A percentile compares a stretch with the other conserved stretches of the same genome.
Conservation (phyloP, 2,329 filamentous ascomycete genomes). For the Xylaria sp. region DNA sequence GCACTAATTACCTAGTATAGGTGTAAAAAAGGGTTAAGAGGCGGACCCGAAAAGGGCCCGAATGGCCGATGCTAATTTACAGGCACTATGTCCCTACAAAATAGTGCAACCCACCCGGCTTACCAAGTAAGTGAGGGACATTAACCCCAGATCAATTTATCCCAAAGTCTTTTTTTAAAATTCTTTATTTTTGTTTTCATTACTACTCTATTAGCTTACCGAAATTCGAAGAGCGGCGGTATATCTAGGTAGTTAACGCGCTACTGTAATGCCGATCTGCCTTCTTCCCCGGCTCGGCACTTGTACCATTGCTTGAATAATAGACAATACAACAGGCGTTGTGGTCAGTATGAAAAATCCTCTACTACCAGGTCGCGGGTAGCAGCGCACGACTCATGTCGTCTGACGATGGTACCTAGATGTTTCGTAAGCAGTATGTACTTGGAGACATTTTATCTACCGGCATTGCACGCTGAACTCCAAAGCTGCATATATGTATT, state of each 20-base stretch:
- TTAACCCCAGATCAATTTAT: conserved; percentile 12
- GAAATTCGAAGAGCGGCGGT: neutral
- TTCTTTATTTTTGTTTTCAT: neutral
- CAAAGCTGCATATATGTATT: too few species aligned
- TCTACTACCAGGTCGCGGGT: neutral
- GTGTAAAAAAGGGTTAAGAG: neutral
- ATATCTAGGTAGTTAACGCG: neutral
- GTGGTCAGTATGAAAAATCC: neutral
- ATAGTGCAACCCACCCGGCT: neutral
- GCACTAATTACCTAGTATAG: neutral
- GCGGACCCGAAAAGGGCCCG: neutral
- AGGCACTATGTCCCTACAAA: neutral
- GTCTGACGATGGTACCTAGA: too few species aligned
- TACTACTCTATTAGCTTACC: conserved; percentile 12
- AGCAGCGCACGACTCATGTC: neutral
- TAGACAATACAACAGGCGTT: too few species aligned
- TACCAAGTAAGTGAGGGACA: neutral
- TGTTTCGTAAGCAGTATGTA: too few species aligned
- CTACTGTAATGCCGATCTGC: conserved; percentile 28
- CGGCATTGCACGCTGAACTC: too few species aligned
- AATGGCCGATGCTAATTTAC: neutral
- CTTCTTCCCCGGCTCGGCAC: conserved; percentile 32
- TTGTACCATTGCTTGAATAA: neutral
- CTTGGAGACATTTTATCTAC: too few species aligned
- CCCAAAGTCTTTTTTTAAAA: neutral